Evolutionary conservation across 192 early-diverging fungal genomes (phyloP), one percentile per base, ranked within the genome.

Genomic region (Radiomyces spectabilis): DNA sequence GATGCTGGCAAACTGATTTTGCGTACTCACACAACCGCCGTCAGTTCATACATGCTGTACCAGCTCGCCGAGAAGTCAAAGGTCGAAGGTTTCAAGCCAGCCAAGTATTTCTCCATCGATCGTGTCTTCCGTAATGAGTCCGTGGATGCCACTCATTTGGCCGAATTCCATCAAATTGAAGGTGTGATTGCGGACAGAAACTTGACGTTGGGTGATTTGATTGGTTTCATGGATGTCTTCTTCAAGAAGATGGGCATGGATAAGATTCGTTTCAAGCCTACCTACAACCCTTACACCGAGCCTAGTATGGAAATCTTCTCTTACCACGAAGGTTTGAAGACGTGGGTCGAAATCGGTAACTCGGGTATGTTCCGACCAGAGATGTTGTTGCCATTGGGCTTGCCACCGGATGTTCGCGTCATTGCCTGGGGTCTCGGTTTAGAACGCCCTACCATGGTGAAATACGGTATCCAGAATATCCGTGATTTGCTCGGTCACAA

Each of bases 221-320:
- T 99, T 72, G 93, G 93, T 52, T 87, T 93, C 59, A 80, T 99
- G 80, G 83, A 97, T 75, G 69, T 84, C 51, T 99, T 99, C 81
- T 99, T 94, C 76, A 75, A 87, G 58, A 99, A 97, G 81, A 91
- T 99, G 81, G 97, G 94, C 66, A 69, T 89, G 54, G 72, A 79
- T 32, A 90, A 88, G 60, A 83, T 99, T 46, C 86, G 93, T 52
- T 99, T 98, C 86, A 99, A 99, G 84, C 97, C 97, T 45, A 92
- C 97, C 3, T 99, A 94, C 77, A 99, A 99, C 73, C 97, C 97
- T 43, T 99, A 99, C 82, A 99, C 97, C 37, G 97, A 99, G 71
- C 97, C 97, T 31, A 89, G 85, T 58, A 91, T 99, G 93, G 97
- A 99, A 67, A 97, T 99, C 61, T 99, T 99, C 74, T 87, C 94